Conservation (phyloP, 2,329 filamentous ascomycete genomes). For the Colletotrichum sp. region DNA sequence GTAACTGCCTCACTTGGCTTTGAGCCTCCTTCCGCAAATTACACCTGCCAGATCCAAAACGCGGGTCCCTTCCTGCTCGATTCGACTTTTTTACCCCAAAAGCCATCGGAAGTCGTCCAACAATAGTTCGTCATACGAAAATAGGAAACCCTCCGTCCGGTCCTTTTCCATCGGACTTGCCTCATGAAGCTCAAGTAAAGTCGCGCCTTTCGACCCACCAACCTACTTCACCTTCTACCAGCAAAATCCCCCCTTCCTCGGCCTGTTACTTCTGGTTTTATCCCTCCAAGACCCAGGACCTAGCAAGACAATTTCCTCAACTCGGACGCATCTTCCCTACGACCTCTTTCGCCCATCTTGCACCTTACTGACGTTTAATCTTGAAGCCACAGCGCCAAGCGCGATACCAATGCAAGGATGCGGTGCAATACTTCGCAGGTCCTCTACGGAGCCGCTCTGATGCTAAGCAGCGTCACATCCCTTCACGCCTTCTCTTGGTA, state of each 20-base stretch:
- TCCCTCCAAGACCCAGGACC: background rate
- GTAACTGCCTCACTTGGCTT: background rate
- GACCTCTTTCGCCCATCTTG: background rate
- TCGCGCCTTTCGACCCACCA: background rate
- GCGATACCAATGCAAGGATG: background rate
- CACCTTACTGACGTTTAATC: background rate
- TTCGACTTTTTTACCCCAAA: background rate
- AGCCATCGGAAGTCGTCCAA: background rate
- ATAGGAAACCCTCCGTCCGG: background rate
- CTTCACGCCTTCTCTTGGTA: slow-evolving; percentile 7
- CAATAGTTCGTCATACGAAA: background rate
- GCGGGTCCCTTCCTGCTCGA: background rate
- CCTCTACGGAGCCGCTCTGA: background rate
- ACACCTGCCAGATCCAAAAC: background rate
- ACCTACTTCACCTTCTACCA: background rate
- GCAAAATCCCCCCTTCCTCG: background rate
- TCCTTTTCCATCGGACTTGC: background rate
- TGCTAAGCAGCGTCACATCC: background rate
- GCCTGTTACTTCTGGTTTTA: background rate
- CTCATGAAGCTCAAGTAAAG: background rate
- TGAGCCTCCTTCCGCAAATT: background rate
- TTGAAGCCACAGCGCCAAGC: background rate
- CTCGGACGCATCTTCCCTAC: background rate
- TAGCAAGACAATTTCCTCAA: background rate
- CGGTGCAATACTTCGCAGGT: background rate